phyloP scores from a whole-genome alignment of 768 basidiomycete genomes.

The Leccinum uliginosum region DNA sequence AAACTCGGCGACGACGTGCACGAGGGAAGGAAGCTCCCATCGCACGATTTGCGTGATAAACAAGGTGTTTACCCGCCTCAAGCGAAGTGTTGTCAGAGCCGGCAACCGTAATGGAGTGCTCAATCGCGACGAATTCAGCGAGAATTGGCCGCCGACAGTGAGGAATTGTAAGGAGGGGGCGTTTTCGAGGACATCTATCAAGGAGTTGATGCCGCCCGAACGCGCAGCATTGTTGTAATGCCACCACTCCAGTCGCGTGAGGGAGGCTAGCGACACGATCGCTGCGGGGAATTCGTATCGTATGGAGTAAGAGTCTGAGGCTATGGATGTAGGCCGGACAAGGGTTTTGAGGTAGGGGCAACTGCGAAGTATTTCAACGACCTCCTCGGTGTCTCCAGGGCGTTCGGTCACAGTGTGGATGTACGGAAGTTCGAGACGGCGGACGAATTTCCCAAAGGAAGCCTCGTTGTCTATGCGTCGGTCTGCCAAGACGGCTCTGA shows the following conservation, averaged over 20 bases:
- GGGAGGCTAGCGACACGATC: conserved; percentile 41
- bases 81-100: conserved; percentile 48
- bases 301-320: conserved; percentile 24
- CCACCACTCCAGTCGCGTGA: conserved; percentile 70
- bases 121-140: conserved; percentile 22
- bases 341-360: conserved; percentile 54
- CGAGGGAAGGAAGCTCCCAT: conserved; percentile 54
- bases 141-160: conserved; percentile 45
- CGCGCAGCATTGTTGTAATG: conserved; percentile 51
- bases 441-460: conserved; percentile 39
- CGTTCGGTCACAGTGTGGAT: conserved; percentile 41
- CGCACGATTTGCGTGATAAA: conserved; percentile 44
- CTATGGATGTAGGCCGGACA: conserved; percentile 39
- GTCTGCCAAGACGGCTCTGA: conserved; percentile 31
- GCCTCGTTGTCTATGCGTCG: conserved; percentile 7
- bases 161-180: conserved; percentile 58
- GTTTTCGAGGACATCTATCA: conserved; percentile 45
- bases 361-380: conserved; percentile 44
- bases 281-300: conserved; percentile 53
- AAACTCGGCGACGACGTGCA: conserved; percentile 48
- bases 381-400: conserved; percentile 25
- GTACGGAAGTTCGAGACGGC: conserved; percentile 58
- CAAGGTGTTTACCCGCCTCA: conserved; percentile 45
- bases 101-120: conserved; percentile 36
- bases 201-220: conserved; percentile 62